phyloP scores from a whole-genome alignment of 1,284 basidiomycete genomes.

The Apiotrichum siamense region DNA sequence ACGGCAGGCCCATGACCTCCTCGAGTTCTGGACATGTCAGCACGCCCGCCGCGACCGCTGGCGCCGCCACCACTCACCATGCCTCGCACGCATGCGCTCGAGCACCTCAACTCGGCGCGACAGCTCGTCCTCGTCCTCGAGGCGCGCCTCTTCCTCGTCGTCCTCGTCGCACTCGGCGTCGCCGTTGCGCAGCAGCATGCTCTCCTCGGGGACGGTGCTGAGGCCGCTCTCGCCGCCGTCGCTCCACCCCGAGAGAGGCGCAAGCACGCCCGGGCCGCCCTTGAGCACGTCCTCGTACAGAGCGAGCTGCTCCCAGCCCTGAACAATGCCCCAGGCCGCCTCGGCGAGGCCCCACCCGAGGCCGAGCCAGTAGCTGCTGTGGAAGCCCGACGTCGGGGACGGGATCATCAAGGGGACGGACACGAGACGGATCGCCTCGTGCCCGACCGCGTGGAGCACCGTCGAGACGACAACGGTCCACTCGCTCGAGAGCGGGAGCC shows the following conservation, averaged over 20 bases:
- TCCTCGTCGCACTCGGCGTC: slow-evolving; percentile 9
- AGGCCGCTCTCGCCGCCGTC: slow-evolving; percentile 15
- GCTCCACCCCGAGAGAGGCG: background rate
- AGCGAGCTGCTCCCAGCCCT: slow-evolving; percentile 44
- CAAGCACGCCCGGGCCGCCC: no score
- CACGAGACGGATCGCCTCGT: slow-evolving; percentile 40
- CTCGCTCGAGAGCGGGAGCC: slow-evolving; percentile 18
- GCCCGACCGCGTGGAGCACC: slow-evolving; percentile 32
- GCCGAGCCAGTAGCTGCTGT: slow-evolving; percentile 45
- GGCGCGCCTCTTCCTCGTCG: slow-evolving; percentile 12
- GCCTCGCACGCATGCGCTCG: slow-evolving; percentile 39
- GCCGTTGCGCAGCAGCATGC: slow-evolving; percentile 11
- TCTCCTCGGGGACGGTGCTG: slow-evolving; percentile 14
- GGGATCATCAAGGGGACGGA: slow-evolving; percentile 37
- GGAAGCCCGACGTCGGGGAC: slow-evolving; percentile 41
- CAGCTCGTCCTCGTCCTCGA: slow-evolving; percentile 39
- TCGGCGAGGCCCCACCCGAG: slow-evolving; percentile 46
- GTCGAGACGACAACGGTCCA: slow-evolving; percentile 17
- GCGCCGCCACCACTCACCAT: slow-evolving; percentile 23
- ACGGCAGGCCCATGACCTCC: slow-evolving; percentile 41
- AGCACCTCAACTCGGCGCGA: slow-evolving; percentile 41
- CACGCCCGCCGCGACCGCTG: background rate
- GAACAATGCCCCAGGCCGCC: slow-evolving; percentile 42
- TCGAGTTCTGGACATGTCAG: slow-evolving; percentile 33
- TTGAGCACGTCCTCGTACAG: slow-evolving; percentile 43